phyloP scores from a whole-genome alignment of 2,329 filamentous ascomycete species.

The Phaeosphaeriaceae sp. region DNA sequence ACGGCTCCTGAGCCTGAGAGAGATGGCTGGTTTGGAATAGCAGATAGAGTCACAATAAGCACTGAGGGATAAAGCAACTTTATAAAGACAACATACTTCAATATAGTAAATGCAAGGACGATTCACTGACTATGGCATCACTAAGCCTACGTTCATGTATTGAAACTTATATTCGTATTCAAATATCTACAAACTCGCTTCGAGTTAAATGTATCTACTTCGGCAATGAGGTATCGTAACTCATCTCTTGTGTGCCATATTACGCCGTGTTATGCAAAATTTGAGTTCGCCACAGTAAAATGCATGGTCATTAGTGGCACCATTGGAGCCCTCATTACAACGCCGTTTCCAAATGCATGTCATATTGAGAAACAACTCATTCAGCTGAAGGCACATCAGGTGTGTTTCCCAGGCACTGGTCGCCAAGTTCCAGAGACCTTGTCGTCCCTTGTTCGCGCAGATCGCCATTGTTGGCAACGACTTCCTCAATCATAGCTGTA shows the following conservation, averaged over 20 bases:
- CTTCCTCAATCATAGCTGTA: slow-evolving; percentile 46
- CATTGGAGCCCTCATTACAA: not conserved
- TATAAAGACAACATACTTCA: too few species aligned
- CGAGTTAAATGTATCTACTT: too few species aligned
- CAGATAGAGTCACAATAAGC: too few species aligned
- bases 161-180: too few species aligned
- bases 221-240: not conserved
- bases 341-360: not conserved
- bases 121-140: too few species aligned
- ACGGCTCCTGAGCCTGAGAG: too few species aligned
- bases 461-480: slow-evolving; percentile 29
- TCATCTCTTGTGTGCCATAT: not conserved
- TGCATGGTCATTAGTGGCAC: not conserved
- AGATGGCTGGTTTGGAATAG: too few species aligned
- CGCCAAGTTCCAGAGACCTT: slow-evolving; percentile 15
- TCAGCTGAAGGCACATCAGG: slow-evolving; percentile 17
- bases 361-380: not conserved
- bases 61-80: too few species aligned
- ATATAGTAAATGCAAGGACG: too few species aligned
- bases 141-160: too few species aligned
- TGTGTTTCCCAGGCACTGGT: slow-evolving; percentile 17
- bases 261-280: slow-evolving; percentile 3
- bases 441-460: slow-evolving; percentile 1
- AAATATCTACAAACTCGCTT: too few species aligned
- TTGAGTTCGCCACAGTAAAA: not conserved